phyloP scores from a whole-genome alignment of 1,284 basidiomycete genomes.

The Sporisorium graminicola region DNA sequence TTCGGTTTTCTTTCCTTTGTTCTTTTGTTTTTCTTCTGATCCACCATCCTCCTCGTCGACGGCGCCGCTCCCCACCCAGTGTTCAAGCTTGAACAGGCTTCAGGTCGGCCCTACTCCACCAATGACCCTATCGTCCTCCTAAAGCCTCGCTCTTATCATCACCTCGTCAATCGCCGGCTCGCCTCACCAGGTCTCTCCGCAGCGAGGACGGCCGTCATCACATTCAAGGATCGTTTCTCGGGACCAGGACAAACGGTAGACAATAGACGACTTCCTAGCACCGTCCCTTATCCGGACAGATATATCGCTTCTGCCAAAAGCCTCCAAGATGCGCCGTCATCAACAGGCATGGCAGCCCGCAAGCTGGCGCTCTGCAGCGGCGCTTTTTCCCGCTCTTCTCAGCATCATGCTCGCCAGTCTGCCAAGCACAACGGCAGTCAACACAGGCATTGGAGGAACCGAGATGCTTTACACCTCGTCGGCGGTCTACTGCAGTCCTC shows the following conservation, averaged over 20 bases:
- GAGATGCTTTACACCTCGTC: slow-evolving; percentile 60
- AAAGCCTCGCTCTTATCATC: neutral
- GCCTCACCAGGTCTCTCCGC: neutral
- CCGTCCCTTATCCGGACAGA: neutral
- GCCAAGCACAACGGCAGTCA: slow-evolving; percentile 4
- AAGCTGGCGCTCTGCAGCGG: slow-evolving; percentile 1
- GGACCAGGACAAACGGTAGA: neutral
- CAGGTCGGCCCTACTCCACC: neutral
- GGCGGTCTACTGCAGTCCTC: slow-evolving; percentile 64
- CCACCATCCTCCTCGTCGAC: neutral
- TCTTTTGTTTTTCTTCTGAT: neutral
- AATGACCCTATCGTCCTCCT: neutral
- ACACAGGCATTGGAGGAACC: slow-evolving; percentile 31
- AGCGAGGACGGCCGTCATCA: neutral
- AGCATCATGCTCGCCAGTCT: slow-evolving; percentile 10
- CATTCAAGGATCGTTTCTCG: neutral
- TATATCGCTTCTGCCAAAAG: slow-evolving; percentile 2
- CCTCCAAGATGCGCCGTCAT: neutral
- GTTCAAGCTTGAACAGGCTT: neutral
- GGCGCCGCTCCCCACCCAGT: neutral
- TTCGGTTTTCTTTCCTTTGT: neutral
- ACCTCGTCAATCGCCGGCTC: neutral
- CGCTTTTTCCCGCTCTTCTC: slow-evolving; percentile 11
- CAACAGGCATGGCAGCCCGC: neutral
- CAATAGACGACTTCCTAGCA: neutral